Conservation (phyloP, 257 asterid genomes). For the Solanum chilense region DNA sequence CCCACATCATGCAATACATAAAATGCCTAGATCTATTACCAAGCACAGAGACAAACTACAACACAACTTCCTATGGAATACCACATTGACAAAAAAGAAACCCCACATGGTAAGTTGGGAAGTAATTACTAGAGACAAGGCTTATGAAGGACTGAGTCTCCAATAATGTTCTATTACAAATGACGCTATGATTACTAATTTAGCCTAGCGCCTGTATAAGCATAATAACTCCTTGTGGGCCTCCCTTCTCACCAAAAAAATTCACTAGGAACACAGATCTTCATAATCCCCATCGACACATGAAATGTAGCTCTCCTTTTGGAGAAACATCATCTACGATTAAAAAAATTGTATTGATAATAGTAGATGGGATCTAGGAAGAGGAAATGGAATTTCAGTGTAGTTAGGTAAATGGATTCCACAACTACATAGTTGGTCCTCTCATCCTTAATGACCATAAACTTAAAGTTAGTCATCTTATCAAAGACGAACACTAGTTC, state of each 20-base stretch:
- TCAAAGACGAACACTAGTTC: neutral
- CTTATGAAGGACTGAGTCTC: neutral
- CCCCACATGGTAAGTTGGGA: neutral
- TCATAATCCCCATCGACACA: neutral
- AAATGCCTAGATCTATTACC: neutral
- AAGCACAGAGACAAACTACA: neutral
- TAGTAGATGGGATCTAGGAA: neutral
- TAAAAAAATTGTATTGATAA: no score
- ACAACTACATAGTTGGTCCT: neutral
- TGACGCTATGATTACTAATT: neutral
- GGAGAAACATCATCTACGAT: neutral
- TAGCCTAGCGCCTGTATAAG: neutral
- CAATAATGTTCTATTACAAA: neutral
- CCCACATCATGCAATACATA: neutral
- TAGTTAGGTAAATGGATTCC: neutral
- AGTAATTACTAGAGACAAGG: neutral
- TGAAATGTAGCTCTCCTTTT: neutral
- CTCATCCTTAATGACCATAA: neutral
- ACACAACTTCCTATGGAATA: neutral
- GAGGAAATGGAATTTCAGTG: neutral
- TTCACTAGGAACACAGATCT: neutral
- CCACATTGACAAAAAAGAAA: neutral
- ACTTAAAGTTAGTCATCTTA: neutral
- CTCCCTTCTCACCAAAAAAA: neutral
- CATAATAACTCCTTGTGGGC: neutral